Conservation (phyloP, 1,284 basidiomycete genomes). For the Coriolopsis trogii region DNA sequence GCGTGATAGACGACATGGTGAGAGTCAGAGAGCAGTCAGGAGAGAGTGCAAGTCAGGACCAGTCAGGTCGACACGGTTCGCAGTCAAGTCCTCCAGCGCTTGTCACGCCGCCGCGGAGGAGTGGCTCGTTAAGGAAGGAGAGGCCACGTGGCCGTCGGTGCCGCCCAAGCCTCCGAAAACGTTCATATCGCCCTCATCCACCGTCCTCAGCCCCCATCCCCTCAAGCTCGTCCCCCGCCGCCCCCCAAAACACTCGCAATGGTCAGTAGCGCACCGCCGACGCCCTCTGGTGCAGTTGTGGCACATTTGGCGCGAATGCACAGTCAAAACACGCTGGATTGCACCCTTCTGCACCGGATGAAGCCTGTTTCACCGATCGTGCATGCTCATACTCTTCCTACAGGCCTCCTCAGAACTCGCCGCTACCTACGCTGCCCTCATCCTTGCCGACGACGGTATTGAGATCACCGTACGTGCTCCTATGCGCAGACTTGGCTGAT, state of each 20-base stretch:
- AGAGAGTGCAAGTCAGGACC: no score
- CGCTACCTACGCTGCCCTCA: slow-evolving; percentile 90
- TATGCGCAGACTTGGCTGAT: not conserved
- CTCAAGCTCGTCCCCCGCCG: slow-evolving; percentile 16
- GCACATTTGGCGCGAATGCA: slow-evolving; percentile 6
- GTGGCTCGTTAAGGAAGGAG: not conserved
- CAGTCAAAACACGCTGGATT: slow-evolving; percentile 22
- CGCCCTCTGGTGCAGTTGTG: not conserved
- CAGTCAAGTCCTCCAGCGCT: no score
- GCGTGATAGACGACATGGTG: no score
- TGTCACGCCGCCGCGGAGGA: no score
- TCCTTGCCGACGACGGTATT: slow-evolving; percentile 95
- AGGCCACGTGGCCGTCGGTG: slow-evolving; percentile 7
- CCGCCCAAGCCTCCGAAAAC: slow-evolving; percentile 10
- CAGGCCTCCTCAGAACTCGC: slow-evolving; percentile 77
- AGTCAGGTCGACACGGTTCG: no score
- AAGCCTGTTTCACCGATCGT: slow-evolving; percentile 1
- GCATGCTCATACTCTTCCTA: slow-evolving; percentile 8
- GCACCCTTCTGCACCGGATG: slow-evolving; percentile 18
- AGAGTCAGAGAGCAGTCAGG: no score
- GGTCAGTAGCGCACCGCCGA: slow-evolving; percentile 23
- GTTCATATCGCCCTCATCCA: slow-evolving; percentile 15
- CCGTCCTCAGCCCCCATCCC: slow-evolving; percentile 12
- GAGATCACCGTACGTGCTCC: slow-evolving; percentile 89
- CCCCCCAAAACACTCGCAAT: slow-evolving; percentile 23